Base-by-base conservation (phyloP, 1,139 yeast genomes). In the Yamadazyma dendronema region DNA sequence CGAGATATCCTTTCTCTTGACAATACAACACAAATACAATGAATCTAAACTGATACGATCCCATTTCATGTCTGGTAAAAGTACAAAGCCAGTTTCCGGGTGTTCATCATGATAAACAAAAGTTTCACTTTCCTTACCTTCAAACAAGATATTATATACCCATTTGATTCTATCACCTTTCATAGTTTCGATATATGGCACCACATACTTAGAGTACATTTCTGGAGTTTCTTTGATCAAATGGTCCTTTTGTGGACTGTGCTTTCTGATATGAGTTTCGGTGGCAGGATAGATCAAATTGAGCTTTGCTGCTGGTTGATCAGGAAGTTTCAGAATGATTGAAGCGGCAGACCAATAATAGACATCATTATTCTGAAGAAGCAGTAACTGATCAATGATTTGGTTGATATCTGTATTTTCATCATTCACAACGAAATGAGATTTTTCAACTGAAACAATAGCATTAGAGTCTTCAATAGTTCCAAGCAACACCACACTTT, bases 41-140 rank as follows among this genome's bases (percentile, higher is more conserved):
- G 90, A 62, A 16, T 79, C 86, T 56, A 84, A 46, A 33, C 79
- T 80, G 35, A 73, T 62, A 9, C 86, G 80, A 56, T 92, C 97
- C 99, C 99, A 92, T 57, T 90, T 90, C 88, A 88, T 86, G 54
- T 82, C 92, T 1, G 89, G 90, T 31, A 82, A 62, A 30, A 84
- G 59, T 2, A 83, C 74, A 50, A 78, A 80, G 12, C 88, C 92
- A 30, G 58, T 57, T 0, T 54, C 51, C 3, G 70, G 64, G 45
- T 85, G 82, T 14, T 74, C 65, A 44, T 84, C 82, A 36, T 83
- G 79, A 46, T 69, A 67, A 3, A 86, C 70, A 22, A 92, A 79
- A 15, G 89, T 64, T 32, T 90, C 97, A 1, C 86, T 74, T 59
- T 94, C 99, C 27, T 84, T 86, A 1, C 94, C 95, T 39, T 86